Evolutionary conservation across 352 stramenopile species (phyloP).

Genomic region (Phytophthora cryptogea): DNA sequence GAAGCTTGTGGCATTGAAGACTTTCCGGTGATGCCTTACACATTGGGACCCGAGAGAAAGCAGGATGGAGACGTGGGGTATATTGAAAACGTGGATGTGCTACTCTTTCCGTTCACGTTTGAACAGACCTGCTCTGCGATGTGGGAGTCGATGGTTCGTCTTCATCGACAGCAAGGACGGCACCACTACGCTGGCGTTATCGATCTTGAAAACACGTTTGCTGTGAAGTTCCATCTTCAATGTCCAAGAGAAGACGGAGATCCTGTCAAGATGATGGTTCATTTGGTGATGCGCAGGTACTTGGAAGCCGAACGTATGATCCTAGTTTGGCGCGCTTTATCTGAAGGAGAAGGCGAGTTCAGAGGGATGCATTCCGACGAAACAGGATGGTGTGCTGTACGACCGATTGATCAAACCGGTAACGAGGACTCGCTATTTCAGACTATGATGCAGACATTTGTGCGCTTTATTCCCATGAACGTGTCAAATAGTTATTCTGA

Average conservation of each 20-base stretch:
- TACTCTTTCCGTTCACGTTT: conserved; percentile 18
- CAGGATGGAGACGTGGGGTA: conserved; percentile 15
- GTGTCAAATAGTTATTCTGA: conserved; percentile 2
- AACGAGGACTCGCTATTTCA: background rate
- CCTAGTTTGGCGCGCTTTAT: conserved; percentile 56
- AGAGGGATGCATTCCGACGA: conserved; percentile 55
- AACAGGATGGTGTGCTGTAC: conserved; percentile 54
- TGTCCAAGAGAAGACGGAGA: conserved; percentile 3
- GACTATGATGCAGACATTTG: conserved; percentile 20
- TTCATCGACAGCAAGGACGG: conserved; percentile 9
- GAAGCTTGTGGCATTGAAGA: conserved; percentile 7
- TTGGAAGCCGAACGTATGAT: conserved; percentile 45
- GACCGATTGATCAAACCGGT: conserved; percentile 1
- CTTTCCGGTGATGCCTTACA: background rate
- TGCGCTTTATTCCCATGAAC: conserved; percentile 21
- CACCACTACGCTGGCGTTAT: conserved; percentile 10
- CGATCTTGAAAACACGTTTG: conserved; percentile 37
- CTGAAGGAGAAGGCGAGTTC: conserved; percentile 35
- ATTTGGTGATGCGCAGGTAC: conserved; percentile 45
- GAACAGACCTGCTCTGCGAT: conserved; percentile 13
- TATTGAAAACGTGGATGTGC: conserved; percentile 28
- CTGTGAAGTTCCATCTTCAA: conserved; percentile 21
- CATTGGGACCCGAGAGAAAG: conserved; percentile 7
- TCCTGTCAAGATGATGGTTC: conserved; percentile 12
- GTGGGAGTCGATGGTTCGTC: conserved; percentile 19